phyloP scores from a whole-genome alignment of 345 rosid species.

The Adansonia digitata region DNA sequence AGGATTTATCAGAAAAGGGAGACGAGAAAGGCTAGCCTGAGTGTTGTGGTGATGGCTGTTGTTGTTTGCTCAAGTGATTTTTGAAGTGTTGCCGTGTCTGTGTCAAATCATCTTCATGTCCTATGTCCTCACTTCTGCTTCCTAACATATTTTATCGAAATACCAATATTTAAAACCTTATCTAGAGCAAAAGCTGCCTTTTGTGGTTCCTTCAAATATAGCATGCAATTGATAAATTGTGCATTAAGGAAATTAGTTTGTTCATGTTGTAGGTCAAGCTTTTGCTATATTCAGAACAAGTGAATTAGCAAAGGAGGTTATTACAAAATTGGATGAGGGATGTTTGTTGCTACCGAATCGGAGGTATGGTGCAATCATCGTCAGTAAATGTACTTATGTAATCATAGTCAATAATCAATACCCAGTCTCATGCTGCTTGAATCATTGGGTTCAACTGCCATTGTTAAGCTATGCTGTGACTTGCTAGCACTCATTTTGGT shows the following conservation, averaged over 20 bases:
- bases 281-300: slow-evolving; percentile 57
- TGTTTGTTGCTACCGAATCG: slow-evolving; percentile 74
- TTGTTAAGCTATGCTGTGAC: background rate
- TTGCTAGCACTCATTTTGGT: background rate
- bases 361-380: slow-evolving; percentile 44
- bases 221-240: background rate
- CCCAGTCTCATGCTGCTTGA: background rate
- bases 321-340: slow-evolving; percentile 43
- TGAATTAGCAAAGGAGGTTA: slow-evolving; percentile 53
- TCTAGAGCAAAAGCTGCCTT: background rate
- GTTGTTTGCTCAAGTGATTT: background rate
- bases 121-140: background rate
- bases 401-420: background rate
- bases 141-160: background rate
- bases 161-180: background rate
- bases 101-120: background rate
- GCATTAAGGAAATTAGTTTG: slow-evolving; percentile 7
- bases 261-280: slow-evolving; percentile 60
- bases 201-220: background rate
- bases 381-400: background rate
- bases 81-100: background rate
- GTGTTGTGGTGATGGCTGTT: background rate
- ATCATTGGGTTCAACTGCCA: background rate
- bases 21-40: background rate
- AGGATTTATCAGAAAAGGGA: background rate